These are phyloP conservation scores for Pythium phragmiticola DNA, from an alignment of 352 stramenopile species.

Conservation along the genomic window DNA sequence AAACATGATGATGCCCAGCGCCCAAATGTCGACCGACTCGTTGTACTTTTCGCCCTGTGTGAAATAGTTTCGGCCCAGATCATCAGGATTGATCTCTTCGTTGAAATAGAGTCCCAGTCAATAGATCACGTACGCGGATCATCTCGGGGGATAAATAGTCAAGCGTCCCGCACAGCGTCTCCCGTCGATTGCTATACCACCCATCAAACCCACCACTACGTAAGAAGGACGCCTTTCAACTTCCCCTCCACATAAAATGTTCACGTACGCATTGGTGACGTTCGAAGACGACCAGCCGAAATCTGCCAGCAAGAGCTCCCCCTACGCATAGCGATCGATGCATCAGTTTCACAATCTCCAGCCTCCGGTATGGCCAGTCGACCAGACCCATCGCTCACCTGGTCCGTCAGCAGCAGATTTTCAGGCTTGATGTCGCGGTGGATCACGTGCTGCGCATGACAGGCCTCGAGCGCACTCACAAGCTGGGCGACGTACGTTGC, in stretches of 20 bases:
- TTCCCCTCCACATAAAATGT: not conserved
- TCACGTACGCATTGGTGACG: slow-evolving; percentile 63
- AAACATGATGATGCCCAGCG: slow-evolving; percentile 98
- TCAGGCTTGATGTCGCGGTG: slow-evolving; percentile 97
- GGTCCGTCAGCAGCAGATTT: slow-evolving; percentile 87
- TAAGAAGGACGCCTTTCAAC: not conserved
- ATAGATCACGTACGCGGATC: slow-evolving; percentile 83
- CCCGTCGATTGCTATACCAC: slow-evolving; percentile 73
- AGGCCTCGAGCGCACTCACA: slow-evolving; percentile 63
- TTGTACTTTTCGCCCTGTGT: slow-evolving; percentile 94
- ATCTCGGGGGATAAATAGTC: slow-evolving; percentile 99
- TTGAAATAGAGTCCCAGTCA: not conserved
- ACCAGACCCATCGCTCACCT: slow-evolving; percentile 2
- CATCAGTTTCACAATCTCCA: not conserved
- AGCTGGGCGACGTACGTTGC: slow-evolving; percentile 73
- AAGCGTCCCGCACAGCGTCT: slow-evolving; percentile 98
- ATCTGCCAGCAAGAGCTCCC: slow-evolving; percentile 98
- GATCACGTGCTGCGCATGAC: slow-evolving; percentile 84
- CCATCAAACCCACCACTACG: not conserved
- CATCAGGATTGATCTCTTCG: not conserved
- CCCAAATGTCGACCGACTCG: slow-evolving; percentile 99
- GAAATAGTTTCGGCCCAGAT: too few species aligned
- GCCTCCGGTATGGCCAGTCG: not conserved
- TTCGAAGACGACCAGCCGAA: slow-evolving; percentile 98
- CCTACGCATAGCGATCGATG: slow-evolving; percentile 25